Evolutionary conservation across 2,329 filamentous ascomycete species (phyloP).

Genomic region (Epichloe brachyelytri): DNA sequence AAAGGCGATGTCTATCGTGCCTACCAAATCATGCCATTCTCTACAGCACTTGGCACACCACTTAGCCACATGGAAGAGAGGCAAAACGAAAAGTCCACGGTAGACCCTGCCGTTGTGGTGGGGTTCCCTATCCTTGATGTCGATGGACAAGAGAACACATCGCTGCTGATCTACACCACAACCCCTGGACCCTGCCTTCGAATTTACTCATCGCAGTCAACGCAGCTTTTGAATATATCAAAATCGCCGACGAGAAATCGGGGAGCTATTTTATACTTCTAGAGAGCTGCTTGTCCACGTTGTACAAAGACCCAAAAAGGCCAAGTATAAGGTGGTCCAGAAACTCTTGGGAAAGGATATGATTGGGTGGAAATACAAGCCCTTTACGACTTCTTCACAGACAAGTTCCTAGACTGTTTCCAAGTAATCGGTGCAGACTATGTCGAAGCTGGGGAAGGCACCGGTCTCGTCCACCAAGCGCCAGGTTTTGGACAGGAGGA

Average conservation of each 20-base stretch:
- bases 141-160: constrained; percentile 50
- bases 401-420: constrained; percentile 59
- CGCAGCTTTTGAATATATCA: constrained; percentile 67
- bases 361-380: constrained; percentile 59
- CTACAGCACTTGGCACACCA: constrained; percentile 59
- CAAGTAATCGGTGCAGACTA: constrained; percentile 55
- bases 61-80: constrained; percentile 65
- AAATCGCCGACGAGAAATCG: constrained; percentile 53
- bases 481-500: constrained; percentile 69
- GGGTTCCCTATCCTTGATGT: constrained; percentile 55
- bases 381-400: constrained; percentile 61
- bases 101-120: constrained; percentile 61
- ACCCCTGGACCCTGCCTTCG: constrained; percentile 75
- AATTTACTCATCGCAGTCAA: constrained; percentile 60
- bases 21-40: constrained; percentile 65
- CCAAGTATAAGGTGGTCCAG: constrained; percentile 56
- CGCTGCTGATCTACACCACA: constrained; percentile 43
- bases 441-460: constrained; percentile 60
- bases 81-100: constrained; percentile 64
- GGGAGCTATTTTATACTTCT: constrained; percentile 58
- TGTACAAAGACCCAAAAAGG: constrained; percentile 71
- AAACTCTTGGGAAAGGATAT: constrained; percentile 56
- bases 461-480: constrained; percentile 62
- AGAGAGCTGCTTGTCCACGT: constrained; percentile 41
- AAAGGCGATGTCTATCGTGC: constrained; percentile 60